Percentiles rank a stretch among this genome's conserved stretches.
Conservation (phyloP, 352 stramenopile species). For the Phytophthora pini region DNA sequence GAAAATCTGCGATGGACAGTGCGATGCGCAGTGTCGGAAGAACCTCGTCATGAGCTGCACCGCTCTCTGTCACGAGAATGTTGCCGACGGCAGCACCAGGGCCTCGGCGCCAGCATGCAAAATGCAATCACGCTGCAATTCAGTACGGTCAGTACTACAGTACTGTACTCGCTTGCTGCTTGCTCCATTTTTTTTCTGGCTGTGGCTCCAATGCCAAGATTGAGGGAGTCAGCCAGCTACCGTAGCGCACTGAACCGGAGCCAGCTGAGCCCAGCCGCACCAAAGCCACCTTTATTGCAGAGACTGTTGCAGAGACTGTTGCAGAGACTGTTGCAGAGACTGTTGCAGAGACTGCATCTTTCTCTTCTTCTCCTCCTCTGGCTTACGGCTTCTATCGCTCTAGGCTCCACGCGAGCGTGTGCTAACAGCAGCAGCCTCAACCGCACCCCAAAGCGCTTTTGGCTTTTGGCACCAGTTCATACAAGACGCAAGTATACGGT, state of each 20-base stretch:
- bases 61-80: conserved; percentile 28
- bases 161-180: not conserved
- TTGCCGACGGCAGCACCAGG: not conserved
- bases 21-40: conserved; percentile 19
- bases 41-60: conserved; percentile 24
- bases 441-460: conserved; percentile 13
- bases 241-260: conserved; percentile 11
- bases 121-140: too few species aligned
- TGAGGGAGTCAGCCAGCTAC: too few species aligned
- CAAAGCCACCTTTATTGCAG: not conserved
- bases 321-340: not conserved
- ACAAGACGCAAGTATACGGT: not conserved
- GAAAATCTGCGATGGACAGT: conserved; percentile 29
- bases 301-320: not conserved
- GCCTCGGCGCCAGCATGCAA: not conserved
- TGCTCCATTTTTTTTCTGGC: not conserved
- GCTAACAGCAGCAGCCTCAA: conserved; percentile 16
- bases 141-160: not conserved
- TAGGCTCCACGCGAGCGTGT: conserved; percentile 5
- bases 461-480: not conserved
- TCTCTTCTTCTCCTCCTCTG: too few species aligned
- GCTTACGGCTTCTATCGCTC: not conserved
- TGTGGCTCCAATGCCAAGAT: not conserved
- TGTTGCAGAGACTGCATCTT: not conserved
- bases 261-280: not conserved